Conservation (phyloP, 768 basidiomycete genomes). For the Obba rivulosa region DNA sequence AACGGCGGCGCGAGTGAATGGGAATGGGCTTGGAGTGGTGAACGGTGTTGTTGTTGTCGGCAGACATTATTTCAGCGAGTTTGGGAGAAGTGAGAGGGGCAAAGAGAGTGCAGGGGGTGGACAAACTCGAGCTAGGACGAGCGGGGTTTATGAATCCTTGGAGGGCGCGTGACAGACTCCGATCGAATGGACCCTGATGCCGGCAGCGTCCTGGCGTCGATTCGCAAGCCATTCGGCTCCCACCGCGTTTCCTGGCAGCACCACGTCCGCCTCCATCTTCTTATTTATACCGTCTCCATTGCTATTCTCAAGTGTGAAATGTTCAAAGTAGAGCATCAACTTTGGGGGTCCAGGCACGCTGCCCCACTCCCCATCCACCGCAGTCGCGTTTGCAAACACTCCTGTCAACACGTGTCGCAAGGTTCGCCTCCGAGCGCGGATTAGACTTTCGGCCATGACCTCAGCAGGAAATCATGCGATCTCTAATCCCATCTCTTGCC, state of each 20-base stretch:
- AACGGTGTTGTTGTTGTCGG: conserved; percentile 24
- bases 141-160: conserved; percentile 6
- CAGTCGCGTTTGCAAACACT: too few relatives aligned
- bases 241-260: conserved; percentile 5
- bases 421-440: too few relatives aligned
- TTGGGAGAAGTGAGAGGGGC: not conserved
- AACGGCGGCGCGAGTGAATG: conserved; percentile 52
- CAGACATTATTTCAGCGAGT: conserved; percentile 13
- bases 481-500: too few relatives aligned
- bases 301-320: not conserved
- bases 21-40: conserved; percentile 65
- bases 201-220: not conserved
- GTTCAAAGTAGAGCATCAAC: too few relatives aligned
- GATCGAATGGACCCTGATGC: conserved; percentile 12
- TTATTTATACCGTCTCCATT: not conserved
- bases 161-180: conserved; percentile 8
- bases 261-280: not conserved
- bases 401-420: too few relatives aligned
- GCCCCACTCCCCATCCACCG: too few relatives aligned
- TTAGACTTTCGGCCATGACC: too few relatives aligned
- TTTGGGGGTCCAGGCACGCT: too few relatives aligned
- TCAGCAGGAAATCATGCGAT: too few relatives aligned
- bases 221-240: not conserved
- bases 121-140: not conserved
- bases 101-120: not conserved